Percentiles rank a stretch among this genome's conserved stretches.
phyloP scores from a whole-genome alignment of 2,329 filamentous ascomycete genomes.

The Paracoccidioides brasiliensis region DNA sequence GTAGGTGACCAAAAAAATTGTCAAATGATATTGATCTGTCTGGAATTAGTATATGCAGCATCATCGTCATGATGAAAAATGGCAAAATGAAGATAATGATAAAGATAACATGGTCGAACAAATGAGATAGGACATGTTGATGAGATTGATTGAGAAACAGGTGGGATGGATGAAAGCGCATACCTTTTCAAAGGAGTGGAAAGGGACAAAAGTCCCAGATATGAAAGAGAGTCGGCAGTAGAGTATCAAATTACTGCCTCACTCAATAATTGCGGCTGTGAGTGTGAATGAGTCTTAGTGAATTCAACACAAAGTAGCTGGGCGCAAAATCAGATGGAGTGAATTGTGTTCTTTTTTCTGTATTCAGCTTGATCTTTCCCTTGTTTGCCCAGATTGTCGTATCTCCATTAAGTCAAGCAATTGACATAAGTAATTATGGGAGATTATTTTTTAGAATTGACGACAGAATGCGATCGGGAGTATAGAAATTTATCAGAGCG shows the following conservation, averaged over 20 bases:
- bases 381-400: not conserved
- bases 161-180: not conserved
- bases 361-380: not conserved
- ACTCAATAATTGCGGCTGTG: not conserved
- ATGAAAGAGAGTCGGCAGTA: conserved; percentile 2
- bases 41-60: not conserved
- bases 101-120: not conserved
- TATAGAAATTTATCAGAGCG: too few species aligned
- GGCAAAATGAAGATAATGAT: not conserved
- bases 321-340: not conserved
- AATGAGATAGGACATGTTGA: not conserved
- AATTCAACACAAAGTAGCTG: not conserved
- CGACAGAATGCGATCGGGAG: too few species aligned
- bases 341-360: not conserved
- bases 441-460: not conserved
- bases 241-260: not conserved
- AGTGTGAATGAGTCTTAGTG: not conserved
- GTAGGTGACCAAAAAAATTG: not conserved
- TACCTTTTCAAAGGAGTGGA: conserved; percentile 9
- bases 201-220: conserved; percentile 8
- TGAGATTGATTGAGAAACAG: conserved; percentile 3
- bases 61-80: not conserved
- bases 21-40: not conserved
- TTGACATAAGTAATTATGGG: not conserved
- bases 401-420: not conserved